A percentile compares a stretch with the other conserved stretches of the same genome.
These are phyloP conservation scores for Pseudotsuga menziesii DNA, from an alignment of 75 land plant genomes.

Conservation along the genomic window DNA sequence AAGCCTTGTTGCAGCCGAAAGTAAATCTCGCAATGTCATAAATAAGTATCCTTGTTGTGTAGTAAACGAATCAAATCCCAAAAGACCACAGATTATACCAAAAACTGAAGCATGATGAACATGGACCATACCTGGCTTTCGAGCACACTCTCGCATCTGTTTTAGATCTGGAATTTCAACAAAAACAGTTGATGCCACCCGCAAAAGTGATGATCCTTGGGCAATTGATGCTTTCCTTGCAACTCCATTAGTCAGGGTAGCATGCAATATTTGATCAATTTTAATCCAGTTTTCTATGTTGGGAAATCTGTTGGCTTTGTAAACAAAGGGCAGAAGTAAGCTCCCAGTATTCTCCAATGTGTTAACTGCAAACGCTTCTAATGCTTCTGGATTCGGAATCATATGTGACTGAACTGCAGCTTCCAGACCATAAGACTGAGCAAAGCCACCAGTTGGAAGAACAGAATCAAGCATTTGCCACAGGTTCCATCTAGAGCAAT, in stretches of 20 bases:
- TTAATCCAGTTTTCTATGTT: conserved; percentile 45
- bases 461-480: conserved; percentile 94
- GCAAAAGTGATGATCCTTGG: conserved; percentile 85
- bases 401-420: conserved; percentile 70
- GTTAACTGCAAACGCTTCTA: conserved; percentile 41
- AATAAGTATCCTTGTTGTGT: conserved; percentile 77
- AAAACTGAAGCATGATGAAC: conserved; percentile 87
- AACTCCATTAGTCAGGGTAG: conserved; percentile 76
- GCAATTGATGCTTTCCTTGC: conserved; percentile 64
- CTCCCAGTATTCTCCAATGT: conserved; percentile 66
- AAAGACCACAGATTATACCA: conserved; percentile 66
- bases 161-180: conserved; percentile 43
- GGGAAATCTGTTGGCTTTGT: conserved; percentile 23
- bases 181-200: conserved; percentile 70
- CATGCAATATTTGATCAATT: conserved; percentile 52
- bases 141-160: conserved; percentile 33
- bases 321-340: conserved; percentile 82
- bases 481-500: conserved; percentile 39
- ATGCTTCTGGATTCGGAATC: conserved; percentile 42
- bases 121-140: conserved; percentile 8
- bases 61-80: conserved; percentile 47
- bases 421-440: conserved; percentile 90
- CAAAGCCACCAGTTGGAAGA: conserved; percentile 95
- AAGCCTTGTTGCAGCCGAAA: conserved; percentile 91
- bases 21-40: conserved; percentile 68